phyloP scores from a whole-genome alignment of 2,329 filamentous ascomycete species.

The Basipetospora chlamydospora region DNA sequence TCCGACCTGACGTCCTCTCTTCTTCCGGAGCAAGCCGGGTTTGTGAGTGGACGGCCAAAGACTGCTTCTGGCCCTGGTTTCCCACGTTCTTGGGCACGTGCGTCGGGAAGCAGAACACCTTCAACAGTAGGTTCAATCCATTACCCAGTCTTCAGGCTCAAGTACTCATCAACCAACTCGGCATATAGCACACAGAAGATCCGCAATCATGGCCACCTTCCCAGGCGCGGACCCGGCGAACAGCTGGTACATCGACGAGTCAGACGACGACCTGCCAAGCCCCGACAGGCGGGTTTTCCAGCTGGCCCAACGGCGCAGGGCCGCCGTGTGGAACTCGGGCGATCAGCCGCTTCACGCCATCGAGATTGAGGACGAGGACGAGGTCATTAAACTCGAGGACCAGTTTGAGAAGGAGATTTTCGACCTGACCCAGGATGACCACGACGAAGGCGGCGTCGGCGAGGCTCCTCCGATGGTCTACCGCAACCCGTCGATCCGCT shows the following conservation, averaged over 20 bases:
- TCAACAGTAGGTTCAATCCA: too few species aligned
- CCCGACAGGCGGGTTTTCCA: too few species aligned
- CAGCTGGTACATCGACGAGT: constrained; percentile 2
- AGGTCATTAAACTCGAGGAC: constrained; percentile 5
- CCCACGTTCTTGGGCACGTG: too few species aligned
- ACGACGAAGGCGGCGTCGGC: background rate
- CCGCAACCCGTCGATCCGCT: constrained; percentile 2
- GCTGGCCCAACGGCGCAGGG: too few species aligned
- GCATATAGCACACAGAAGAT: background rate
- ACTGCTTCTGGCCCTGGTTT: too few species aligned
- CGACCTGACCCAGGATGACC: constrained; percentile 5
- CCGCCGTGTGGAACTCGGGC: too few species aligned
- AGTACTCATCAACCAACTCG: too few species aligned
- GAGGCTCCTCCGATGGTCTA: background rate
- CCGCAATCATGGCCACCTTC: background rate
- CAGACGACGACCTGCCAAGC: constrained; percentile 2
- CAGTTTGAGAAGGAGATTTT: constrained; percentile 4
- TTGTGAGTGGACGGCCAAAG: too few species aligned
- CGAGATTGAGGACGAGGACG: constrained; percentile 7
- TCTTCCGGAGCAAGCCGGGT: too few species aligned
- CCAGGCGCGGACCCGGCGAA: background rate
- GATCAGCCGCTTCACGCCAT: background rate
- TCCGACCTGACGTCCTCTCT: too few species aligned
- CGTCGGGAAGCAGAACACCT: too few species aligned
- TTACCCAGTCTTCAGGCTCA: too few species aligned